A percentile compares a stretch with the other conserved stretches of the same genome.
phyloP scores from a whole-genome alignment of 176 grass and related monocot species.

The bread wheat (Triticum aestivum) region IWGSC_CS_RefSeq_v2.1 NC_057806.1:655138437-655138936 shows the following conservation, averaged over 20 bases:
- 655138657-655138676: conserved; percentile 41
- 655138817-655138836: conserved; percentile 8
- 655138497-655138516: conserved; percentile 23
- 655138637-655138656: conserved; percentile 37
- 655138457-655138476: neutral
- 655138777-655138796: conserved; percentile 20
- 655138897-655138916: neutral
- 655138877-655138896: neutral
- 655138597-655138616: conserved; percentile 33
- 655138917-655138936: conserved; percentile 47
- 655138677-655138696: neutral
- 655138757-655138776: conserved; percentile 10
- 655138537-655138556: conserved; percentile 47
- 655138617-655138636: conserved; percentile 37
- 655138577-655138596: neutral
- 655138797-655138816: conserved; percentile 7
- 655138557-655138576: neutral
- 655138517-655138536: conserved; percentile 40
- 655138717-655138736: conserved; percentile 10
- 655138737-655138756: conserved; percentile 13
- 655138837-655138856: neutral
- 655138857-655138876: conserved; percentile 7
- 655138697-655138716: neutral
- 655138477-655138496: neutral
- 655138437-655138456: neutral